Conservation (phyloP, 495 filamentous ascomycete genomes). For the Neurospora sp. region DNA sequence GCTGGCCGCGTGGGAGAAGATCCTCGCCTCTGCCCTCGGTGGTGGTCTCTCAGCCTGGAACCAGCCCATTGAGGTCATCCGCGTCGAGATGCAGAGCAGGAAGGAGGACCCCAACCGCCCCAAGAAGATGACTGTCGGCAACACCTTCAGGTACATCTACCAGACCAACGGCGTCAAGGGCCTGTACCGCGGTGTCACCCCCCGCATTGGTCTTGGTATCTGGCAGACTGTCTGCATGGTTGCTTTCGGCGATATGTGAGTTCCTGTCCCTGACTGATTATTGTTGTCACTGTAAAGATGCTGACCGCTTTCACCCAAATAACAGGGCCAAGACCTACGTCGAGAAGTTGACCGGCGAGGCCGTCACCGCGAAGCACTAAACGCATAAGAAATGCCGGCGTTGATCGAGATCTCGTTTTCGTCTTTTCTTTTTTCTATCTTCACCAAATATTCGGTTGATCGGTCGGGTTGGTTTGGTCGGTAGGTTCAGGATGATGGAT, state of each 20-base stretch:
- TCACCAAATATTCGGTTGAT: conserved; percentile 4
- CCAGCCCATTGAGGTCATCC: conserved; percentile 98
- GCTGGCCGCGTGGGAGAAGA: conserved; percentile 75
- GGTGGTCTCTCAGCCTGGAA: conserved; percentile 97
- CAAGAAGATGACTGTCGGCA: conserved; percentile 95
- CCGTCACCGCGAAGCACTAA: conserved; percentile 96
- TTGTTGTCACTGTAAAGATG: not conserved
- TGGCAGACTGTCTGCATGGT: conserved; percentile 99
- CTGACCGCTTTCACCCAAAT: conserved; percentile 6
- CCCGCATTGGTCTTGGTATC: conserved; percentile 86
- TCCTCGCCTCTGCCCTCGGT: conserved; percentile 75
- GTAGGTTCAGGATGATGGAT: not conserved
- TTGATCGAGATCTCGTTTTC: conserved; percentile 1
- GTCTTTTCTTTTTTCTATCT: conserved; percentile 9
- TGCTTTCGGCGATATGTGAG: conserved; percentile 96
- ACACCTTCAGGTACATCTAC: conserved; percentile 91
- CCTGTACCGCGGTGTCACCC: conserved; percentile 90
- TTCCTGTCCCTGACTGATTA: conserved; percentile 13
- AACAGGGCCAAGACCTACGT: conserved; percentile 94
- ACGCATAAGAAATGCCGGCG: conserved; percentile 9
- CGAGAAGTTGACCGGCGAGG: conserved; percentile 90
- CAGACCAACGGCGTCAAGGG: conserved; percentile 77
- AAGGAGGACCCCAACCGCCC: conserved; percentile 93
- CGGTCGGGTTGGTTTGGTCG: not conserved
- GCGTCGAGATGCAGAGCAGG: conserved; percentile 99